Base-by-base conservation (phyloP, 176 grass and related monocot genomes). In the Aegilops sharonensis region DNA sequence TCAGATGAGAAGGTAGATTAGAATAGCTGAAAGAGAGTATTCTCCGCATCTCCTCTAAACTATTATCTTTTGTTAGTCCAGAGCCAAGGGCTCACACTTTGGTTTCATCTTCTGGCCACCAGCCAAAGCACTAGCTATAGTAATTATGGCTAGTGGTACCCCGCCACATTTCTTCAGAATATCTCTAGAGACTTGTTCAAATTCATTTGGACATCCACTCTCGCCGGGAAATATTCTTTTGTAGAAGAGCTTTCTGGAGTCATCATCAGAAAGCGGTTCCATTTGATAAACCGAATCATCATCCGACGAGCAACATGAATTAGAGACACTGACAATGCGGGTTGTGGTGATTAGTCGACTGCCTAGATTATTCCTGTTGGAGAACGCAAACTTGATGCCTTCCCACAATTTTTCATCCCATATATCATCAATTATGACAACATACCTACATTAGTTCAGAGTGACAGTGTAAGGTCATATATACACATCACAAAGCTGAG, bases 261-360 rank as follows among this genome's bases (percentile, higher is more conserved):
- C 54, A 57, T 57, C 54, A 3, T 0, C 1, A 21, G 2, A 57
- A 20, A 57, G 18, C 0, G 54, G 54, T 57, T 21, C 1, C 54
- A 57, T 57, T 21, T 57, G 0, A 3, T 57, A 57, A 8, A 57
- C 3, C 3, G 54, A 20, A 57, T 57, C 54, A 21, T 21, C 18
- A 7, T 6, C 6, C 6, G 18, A 57, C 0, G 0, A 1, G 54
- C 54, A 57, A 57, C 54, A 20, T 57, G 18, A 57, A 1, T 57
- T 8, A 0, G 54, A 57, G 54, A 57, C 54, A 21, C 0, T 0
- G 17, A 21, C 0, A 57, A 0, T 8, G 6, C 54, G 54, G 2
- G 17, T 57, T 57, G 54, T 57, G 54, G 18, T 57, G 17, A 57
- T 57, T 57, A 57, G 6, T 2, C 54, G 2, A 57, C 54, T 57